Base-by-base conservation (phyloP, 2,329 filamentous ascomycete genomes). In the Aspergillus tubingensis region DNA sequence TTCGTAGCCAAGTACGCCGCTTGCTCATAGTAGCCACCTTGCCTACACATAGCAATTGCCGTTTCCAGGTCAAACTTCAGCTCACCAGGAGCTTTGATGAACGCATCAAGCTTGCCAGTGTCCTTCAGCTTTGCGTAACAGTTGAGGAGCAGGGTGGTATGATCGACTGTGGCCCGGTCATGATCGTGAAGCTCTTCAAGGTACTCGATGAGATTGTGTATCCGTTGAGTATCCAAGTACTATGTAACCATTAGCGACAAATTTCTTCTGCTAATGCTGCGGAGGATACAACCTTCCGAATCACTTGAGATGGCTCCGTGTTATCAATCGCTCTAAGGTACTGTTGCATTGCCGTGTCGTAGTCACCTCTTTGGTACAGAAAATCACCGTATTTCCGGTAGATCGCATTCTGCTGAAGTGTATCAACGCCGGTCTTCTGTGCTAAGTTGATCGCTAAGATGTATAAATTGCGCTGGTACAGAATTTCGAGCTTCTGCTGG, bases 51-150 rank as follows among this genome's bases (percentile, higher is more conserved):
- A 2, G 90, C 87, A 65, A 99, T 99, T 13, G 95, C 95, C 1
- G 95, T 99, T 67, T 99, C 95, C 2, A 98, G 83, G 74, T 99
- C 95, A 70, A 99, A 99, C 70, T 96, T 97, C 44, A 97, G 84
- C 68, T 97, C 93, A 2, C 75, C 75, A 0, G 94, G 93, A 27
- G 92, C 93, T 73, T 96, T 96, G 78, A 99, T 99, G 67, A 99
- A 99, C 23, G 90, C 90, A 72, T 99, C 94, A 6, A 99, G 83
- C 78, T 99, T 99, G 59, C 92, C 90, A 5, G 96, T 94, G 73
- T 99, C 95, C 75, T 99, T 99, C 15, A 98, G 81, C 73, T 99
- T 99, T 0, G 95, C 95, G 73, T 99, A 99, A 77, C 95, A 99
- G 74, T 99, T 99, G 47, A 99, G 80, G 0, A 99, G 82, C 10